Conservation (phyloP, 805 yeast species). For the Cyberlindnera xylosilytica region DNA sequence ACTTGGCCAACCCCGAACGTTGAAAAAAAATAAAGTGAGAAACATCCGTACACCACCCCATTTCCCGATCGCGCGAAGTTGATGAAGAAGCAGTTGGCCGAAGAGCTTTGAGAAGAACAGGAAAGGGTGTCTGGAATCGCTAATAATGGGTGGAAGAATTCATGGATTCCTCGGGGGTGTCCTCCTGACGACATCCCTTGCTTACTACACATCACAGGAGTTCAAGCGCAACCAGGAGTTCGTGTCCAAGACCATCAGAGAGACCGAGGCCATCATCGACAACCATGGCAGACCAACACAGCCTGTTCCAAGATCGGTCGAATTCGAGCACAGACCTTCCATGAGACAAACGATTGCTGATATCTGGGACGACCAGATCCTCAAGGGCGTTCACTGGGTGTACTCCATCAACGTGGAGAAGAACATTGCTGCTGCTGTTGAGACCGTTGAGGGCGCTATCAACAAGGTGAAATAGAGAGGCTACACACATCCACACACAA, state of each 20-base stretch:
- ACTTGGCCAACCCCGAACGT: background rate
- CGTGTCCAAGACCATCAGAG: slow-evolving; percentile 45
- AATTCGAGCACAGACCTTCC: slow-evolving; percentile 44
- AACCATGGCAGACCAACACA: slow-evolving; percentile 44
- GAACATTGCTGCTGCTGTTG: slow-evolving; percentile 14
- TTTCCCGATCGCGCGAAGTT: too few relatives aligned
- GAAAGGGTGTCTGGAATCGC: too few relatives aligned
- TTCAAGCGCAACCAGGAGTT: slow-evolving; percentile 45
- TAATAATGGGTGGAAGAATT: slow-evolving; percentile 44
- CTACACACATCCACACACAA: background rate
- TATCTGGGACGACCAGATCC: slow-evolving; percentile 75
- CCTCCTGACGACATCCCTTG: slow-evolving; percentile 56
- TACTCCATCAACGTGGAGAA: slow-evolving; percentile 52
- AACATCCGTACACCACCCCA: slow-evolving; percentile 14
- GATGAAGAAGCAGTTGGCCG: too few relatives aligned
- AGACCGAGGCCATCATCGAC: slow-evolving; percentile 48
- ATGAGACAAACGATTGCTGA: slow-evolving; percentile 64
- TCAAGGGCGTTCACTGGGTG: slow-evolving; percentile 59
- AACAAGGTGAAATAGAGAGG: slow-evolving; percentile 6
- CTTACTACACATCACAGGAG: slow-evolving; percentile 59
- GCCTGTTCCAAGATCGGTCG: slow-evolving; percentile 42
- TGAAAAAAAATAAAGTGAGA: slow-evolving; percentile 3
- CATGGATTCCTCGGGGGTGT: slow-evolving; percentile 62
- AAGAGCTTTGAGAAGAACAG: too few relatives aligned
- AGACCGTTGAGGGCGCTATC: slow-evolving; percentile 7